phyloP scores from a whole-genome alignment of 139 green algal genomes.

The Tetradesmus lagerheimii region DNA sequence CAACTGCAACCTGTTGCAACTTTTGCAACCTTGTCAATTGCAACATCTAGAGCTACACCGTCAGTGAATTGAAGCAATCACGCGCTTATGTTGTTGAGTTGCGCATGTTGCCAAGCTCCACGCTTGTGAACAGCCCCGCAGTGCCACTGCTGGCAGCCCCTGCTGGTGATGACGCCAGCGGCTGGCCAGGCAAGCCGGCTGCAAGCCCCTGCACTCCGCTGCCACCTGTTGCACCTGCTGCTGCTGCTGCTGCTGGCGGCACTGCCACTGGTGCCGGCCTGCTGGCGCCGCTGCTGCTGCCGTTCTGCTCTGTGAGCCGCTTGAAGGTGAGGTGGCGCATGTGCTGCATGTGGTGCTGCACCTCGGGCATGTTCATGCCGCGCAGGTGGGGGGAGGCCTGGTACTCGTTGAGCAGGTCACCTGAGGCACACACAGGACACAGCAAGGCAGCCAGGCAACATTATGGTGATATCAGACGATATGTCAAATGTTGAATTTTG shows the following conservation, averaged over 20 bases:
- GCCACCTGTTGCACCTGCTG: slow-evolving; percentile 1
- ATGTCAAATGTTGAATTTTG: too few relatives aligned
- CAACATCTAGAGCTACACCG: too few relatives aligned
- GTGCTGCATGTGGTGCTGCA: slow-evolving; percentile 62
- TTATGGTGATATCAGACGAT: too few relatives aligned
- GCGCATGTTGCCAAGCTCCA: neutral
- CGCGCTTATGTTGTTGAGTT: neutral
- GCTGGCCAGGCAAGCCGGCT: neutral
- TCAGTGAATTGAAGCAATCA: too few relatives aligned
- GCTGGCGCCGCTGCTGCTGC: slow-evolving; percentile 14
- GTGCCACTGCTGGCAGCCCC: neutral
- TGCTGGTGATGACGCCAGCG: neutral
- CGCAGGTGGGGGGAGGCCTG: slow-evolving; percentile 46
- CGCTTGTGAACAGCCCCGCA: neutral
- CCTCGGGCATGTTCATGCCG: slow-evolving; percentile 53
- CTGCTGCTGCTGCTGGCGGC: slow-evolving; percentile 5
- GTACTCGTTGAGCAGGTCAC: slow-evolving; percentile 50
- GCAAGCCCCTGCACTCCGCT: neutral
- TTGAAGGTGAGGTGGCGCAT: slow-evolving; percentile 70
- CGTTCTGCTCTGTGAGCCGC: slow-evolving; percentile 58
- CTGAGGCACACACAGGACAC: neutral
- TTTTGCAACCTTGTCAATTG: too few relatives aligned
- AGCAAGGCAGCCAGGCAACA: too few relatives aligned
- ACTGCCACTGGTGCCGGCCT: neutral
- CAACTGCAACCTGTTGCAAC: too few relatives aligned